A percentile compares a stretch with the other conserved stretches of the same genome.
Conservation (phyloP, 192 early-diverging fungal species). For the Mortierella alpina region DNA sequence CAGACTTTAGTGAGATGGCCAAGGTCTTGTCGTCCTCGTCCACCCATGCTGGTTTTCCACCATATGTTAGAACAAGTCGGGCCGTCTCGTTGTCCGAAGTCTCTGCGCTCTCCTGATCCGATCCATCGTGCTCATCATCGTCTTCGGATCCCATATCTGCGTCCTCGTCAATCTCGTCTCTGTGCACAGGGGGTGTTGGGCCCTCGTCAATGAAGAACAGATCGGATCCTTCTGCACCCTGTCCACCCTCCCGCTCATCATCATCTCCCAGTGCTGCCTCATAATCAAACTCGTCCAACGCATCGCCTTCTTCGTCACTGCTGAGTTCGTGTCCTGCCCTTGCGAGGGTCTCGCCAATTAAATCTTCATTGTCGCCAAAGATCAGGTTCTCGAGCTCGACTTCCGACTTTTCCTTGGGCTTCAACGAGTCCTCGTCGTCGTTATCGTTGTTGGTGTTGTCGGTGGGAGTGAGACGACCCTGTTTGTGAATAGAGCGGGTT, state of each 20-base stretch:
- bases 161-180: constrained; percentile 32
- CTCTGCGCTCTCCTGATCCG: constrained; percentile 20
- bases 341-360: constrained; percentile 35
- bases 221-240: constrained; percentile 19
- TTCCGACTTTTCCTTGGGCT: constrained; percentile 75
- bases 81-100: constrained; percentile 5
- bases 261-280: constrained; percentile 26
- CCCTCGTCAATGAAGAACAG: constrained; percentile 54
- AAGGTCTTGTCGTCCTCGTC: constrained; percentile 83
- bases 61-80: constrained; percentile 39
- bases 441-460: constrained; percentile 18
- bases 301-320: constrained; percentile 55
- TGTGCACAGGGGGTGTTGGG: constrained; percentile 21
- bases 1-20: constrained; percentile 74
- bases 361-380: constrained; percentile 73
- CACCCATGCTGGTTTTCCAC: constrained; percentile 73
- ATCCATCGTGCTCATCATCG: constrained; percentile 27
- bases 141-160: constrained; percentile 9
- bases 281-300: constrained; percentile 47
- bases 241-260: constrained; percentile 10
- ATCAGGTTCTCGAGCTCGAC: constrained; percentile 78
- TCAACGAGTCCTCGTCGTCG: constrained; percentile 10
- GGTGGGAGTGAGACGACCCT: neutral
- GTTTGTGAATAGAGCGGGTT: constrained; percentile 2
- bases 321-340: constrained; percentile 52